Conservation (phyloP, 208 protist genomes). For the Wallacemonas sp. region DNA sequence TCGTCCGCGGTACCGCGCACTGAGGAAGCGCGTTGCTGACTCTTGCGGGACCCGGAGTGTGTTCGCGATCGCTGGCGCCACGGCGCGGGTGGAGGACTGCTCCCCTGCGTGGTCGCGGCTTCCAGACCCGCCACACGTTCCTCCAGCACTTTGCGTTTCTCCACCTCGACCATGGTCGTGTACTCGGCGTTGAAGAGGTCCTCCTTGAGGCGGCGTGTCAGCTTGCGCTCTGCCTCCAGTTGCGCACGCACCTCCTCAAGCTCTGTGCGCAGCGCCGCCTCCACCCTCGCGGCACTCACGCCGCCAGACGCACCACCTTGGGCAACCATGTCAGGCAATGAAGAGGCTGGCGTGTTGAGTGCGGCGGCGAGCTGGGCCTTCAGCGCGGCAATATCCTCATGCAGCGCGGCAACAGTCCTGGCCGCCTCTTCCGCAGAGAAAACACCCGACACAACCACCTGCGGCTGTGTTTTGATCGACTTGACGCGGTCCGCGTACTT, state of each 20-base stretch:
- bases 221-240: slow-evolving; percentile 40
- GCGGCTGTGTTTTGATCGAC: slow-evolving; percentile 89
- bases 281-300: background rate
- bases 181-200: slow-evolving; percentile 87
- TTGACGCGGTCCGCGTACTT: slow-evolving; percentile 96
- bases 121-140: slow-evolving; percentile 41
- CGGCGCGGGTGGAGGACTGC: slow-evolving; percentile 21
- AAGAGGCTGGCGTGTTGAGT: background rate
- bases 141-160: slow-evolving; percentile 70
- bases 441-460: slow-evolving; percentile 33
- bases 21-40: background rate
- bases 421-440: slow-evolving; percentile 38
- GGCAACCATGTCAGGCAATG: background rate
- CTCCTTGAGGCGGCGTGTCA: slow-evolving; percentile 70
- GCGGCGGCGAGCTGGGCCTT: slow-evolving; percentile 31
- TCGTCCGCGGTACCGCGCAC: background rate
- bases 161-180: slow-evolving; percentile 74
- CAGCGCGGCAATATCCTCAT: slow-evolving; percentile 55
- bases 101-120: slow-evolving; percentile 10
- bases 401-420: slow-evolving; percentile 58
- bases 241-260: slow-evolving; percentile 18
- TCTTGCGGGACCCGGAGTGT: background rate
- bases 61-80: slow-evolving; percentile 26
- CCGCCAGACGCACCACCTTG: background rate
- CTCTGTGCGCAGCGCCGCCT: slow-evolving; percentile 6